A percentile compares a stretch with the other conserved stretches of the same genome.
phyloP scores from a whole-genome alignment of 805 yeast genomes.

The Grigorovia jiainica region DNA sequence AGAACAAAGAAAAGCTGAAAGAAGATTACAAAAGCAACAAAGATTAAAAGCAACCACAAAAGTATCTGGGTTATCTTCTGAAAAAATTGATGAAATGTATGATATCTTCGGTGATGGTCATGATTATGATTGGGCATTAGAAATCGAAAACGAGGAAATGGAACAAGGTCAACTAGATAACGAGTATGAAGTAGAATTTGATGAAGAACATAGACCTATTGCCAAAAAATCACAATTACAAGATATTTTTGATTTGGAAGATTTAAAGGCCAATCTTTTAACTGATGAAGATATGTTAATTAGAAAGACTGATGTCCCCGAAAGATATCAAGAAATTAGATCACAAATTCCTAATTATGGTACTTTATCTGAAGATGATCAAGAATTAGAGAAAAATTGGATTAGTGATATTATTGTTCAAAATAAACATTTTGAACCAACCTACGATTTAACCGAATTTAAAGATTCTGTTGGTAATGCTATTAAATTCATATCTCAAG shows the following conservation, averaged over 20 bases:
- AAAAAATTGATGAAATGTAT: slow-evolving; percentile 82
- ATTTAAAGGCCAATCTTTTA: slow-evolving; percentile 79
- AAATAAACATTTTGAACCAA: slow-evolving; percentile 40
- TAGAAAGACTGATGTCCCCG: slow-evolving; percentile 83
- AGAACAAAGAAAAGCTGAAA: slow-evolving; percentile 30
- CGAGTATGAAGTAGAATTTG: slow-evolving; percentile 22
- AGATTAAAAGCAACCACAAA: slow-evolving; percentile 47
- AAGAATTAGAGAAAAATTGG: slow-evolving; percentile 70
- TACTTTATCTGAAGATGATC: slow-evolving; percentile 54
- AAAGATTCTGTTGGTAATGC: slow-evolving; percentile 60
- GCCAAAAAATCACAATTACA: slow-evolving; percentile 41
- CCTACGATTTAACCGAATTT: slow-evolving; percentile 43
- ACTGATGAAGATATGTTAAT: slow-evolving; percentile 88
- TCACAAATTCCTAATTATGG: slow-evolving; percentile 55
- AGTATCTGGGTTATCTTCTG: slow-evolving; percentile 65
- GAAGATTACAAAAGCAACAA: slow-evolving; percentile 29
- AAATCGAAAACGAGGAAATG: slow-evolving; percentile 45
- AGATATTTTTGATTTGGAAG: slow-evolving; percentile 92
- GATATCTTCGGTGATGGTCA: slow-evolving; percentile 97
- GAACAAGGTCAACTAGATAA: slow-evolving; percentile 23
- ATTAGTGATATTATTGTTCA: slow-evolving; percentile 51
- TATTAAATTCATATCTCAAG: slow-evolving; percentile 63
- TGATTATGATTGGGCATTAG: slow-evolving; percentile 97
- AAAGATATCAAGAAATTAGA: slow-evolving; percentile 77
- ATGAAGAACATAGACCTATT: slow-evolving; percentile 27